Evolutionary conservation across 2,329 filamentous ascomycete genomes (phyloP).

Genomic region (Xylaria hypoxylon): DNA sequence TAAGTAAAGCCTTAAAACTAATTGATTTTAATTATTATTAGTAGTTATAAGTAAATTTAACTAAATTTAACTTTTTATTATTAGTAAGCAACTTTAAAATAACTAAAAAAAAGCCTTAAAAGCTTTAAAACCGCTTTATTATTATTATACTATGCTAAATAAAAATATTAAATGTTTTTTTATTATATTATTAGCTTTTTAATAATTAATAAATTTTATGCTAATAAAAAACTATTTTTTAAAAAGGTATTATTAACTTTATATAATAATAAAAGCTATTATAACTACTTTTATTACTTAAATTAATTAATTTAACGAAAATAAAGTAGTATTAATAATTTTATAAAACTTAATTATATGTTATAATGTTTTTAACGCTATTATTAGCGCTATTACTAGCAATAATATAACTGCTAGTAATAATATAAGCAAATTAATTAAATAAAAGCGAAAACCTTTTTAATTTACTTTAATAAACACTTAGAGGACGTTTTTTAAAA

Average conservation of each 20-base stretch:
- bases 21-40: neutral
- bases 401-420: neutral
- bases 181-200: too few relatives aligned
- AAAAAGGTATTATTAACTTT: neutral
- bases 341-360: neutral
- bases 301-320: neutral
- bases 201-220: neutral
- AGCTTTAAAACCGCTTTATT: neutral
- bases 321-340: neutral
- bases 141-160: neutral
- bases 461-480: too few relatives aligned
- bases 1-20: neutral
- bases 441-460: too few relatives aligned
- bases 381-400: neutral
- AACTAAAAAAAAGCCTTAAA: neutral
- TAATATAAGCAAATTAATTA: too few relatives aligned
- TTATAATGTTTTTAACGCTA: too few relatives aligned
- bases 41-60: neutral
- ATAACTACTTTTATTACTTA: neutral
- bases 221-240: neutral
- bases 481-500: neutral
- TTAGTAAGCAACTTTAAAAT: neutral
- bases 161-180: neutral
- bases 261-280: neutral
- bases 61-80: neutral